Evolutionary conservation across 2,329 filamentous ascomycete genomes (phyloP).

Genomic region (Rutstroemia sp.): DNA sequence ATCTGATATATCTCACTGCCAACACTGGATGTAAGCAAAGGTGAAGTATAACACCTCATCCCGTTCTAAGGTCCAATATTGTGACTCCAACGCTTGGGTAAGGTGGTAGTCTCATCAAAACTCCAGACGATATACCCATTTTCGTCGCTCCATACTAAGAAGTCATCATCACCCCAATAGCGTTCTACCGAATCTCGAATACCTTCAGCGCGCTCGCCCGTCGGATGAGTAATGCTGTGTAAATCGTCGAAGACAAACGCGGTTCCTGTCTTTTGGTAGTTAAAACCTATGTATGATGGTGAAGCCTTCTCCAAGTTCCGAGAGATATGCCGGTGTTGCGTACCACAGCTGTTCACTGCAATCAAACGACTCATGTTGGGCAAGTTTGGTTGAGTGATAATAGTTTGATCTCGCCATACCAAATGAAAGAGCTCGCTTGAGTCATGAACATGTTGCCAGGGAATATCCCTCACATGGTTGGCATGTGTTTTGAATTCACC

Average conservation of each 20-base stretch:
- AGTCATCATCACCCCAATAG: slow-evolving; percentile 15
- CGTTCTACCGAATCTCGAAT: accelerated
- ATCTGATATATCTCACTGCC: too few species aligned
- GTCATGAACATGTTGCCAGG: too few species aligned
- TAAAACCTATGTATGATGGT: too few species aligned
- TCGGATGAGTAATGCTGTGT: neutral
- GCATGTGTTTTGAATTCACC: slow-evolving; percentile 5
- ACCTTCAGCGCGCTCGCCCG: neutral
- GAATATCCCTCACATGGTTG: neutral
- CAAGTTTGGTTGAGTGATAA: neutral
- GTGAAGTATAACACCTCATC: too few species aligned
- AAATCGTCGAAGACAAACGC: neutral
- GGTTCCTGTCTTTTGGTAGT: neutral
- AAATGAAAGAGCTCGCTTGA: neutral
- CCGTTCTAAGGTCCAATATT: too few species aligned
- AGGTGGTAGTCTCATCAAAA: neutral
- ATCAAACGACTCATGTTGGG: too few species aligned
- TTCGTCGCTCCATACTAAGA: slow-evolving; percentile 13
- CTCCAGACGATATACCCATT: slow-evolving; percentile 20
- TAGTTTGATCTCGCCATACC: neutral
- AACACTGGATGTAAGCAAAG: too few species aligned
- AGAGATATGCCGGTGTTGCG: too few species aligned
- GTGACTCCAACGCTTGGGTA: neutral
- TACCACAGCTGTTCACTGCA: too few species aligned
- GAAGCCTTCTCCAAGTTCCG: too few species aligned